A percentile compares a stretch with the other conserved stretches of the same genome.
Conservation (phyloP, 805 yeast genomes). For the Kazachstania kunashirensis region DNA sequence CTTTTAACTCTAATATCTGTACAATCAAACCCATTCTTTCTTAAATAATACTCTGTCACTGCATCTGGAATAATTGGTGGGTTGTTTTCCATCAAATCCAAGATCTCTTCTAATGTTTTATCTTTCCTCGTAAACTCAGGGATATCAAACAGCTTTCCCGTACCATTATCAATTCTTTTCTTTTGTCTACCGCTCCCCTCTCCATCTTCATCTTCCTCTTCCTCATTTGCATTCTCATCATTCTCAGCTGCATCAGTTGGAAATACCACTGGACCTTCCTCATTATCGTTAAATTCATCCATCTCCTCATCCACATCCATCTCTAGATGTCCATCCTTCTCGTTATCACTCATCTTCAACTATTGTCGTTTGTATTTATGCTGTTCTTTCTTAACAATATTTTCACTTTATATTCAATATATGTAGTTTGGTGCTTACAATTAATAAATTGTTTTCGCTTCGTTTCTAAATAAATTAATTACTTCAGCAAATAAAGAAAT, state of each 20-base stretch:
- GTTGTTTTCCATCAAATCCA: constrained; percentile 84
- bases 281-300: constrained; percentile 30
- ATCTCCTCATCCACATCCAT: constrained; percentile 23
- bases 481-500: too few species aligned
- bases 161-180: constrained; percentile 20
- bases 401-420: too few species aligned
- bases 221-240: constrained; percentile 10
- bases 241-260: constrained; percentile 3
- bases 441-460: too few species aligned
- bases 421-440: too few species aligned
- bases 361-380: too few species aligned
- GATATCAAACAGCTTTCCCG: constrained; percentile 36
- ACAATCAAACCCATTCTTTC: constrained; percentile 76
- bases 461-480: too few species aligned
- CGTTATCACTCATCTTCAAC: constrained; percentile 1
- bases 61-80: constrained; percentile 96
- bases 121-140: constrained; percentile 71
- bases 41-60: constrained; percentile 83
- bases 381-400: too few species aligned
- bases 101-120: constrained; percentile 71
- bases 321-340: constrained; percentile 2
- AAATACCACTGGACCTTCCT: constrained; percentile 22
- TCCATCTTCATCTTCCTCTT: constrained; percentile 11
- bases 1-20: constrained; percentile 72
- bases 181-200: constrained; percentile 6